Evolutionary conservation across 805 yeast species (phyloP), one percentile per base, ranked within the genome.

Genomic region (Candida namnaoensis): DNA sequence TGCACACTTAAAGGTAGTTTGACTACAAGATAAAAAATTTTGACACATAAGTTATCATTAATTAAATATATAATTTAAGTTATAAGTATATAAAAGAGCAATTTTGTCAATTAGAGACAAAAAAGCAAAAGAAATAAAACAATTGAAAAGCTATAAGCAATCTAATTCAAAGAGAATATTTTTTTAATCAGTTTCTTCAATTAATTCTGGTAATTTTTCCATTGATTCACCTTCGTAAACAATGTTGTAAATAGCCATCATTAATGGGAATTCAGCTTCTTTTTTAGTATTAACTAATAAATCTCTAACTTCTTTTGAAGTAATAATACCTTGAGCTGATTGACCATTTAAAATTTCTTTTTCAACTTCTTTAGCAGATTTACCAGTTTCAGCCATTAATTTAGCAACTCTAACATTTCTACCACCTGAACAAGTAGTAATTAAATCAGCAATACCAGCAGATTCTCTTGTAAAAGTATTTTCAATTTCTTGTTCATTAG

Each of bases 391-490:
- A 44, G 95, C 91, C 85, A 87, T 83, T 62, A 76, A 81, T 53
- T 74, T 79, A 41, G 93, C 97, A 46, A 93, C 95, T 61, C 83
- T 77, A 53, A 86, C 95, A 68, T 93, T 93, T 71, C 99, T 80
- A 59, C 99, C 99, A 58, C 97, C 97, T 15, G 95, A 77, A 69
- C 99, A 93, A 14, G 99, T 88, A 41, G 99, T 93, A 65, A 93
- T 93, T 58, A 93, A 74, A 64, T 93, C 99, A 34, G 99, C 99
- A 43, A 93, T 98, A 67, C 99, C 99, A 23, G 96, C 96, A 49
- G 88, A 76, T 67, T 93, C 98, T 61, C 82, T 82, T 48, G 95
- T 86, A 65, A 90, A 90, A 26, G 99, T 93, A 44, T 76, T 69
- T 47, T 74, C 65, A 52, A 84, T 77, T 46, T 74, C 78, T 38